Base-by-base conservation (phyloP, 176 grass and related monocot species). In the Hsuehochloa calcarea region DNA sequence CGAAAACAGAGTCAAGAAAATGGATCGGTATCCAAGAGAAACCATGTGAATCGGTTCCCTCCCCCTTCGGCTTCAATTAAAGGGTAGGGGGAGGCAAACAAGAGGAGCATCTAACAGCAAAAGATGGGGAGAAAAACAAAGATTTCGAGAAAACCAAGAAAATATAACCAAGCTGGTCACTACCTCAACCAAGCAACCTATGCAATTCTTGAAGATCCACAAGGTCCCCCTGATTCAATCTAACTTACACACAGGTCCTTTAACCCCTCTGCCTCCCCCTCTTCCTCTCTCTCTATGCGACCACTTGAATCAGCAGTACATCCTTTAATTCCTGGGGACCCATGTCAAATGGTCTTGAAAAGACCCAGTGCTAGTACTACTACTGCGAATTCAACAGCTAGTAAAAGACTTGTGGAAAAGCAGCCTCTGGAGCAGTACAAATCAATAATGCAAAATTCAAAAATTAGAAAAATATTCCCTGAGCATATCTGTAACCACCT, bases 321-420 rank as follows among this genome's bases (percentile, higher is more conserved):
- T 60, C 26, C 75, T 87, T 90, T 62, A 90, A 90, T 87, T 87
- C 80, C 68, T 80, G 85, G 85, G 76, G 89, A 84, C 85, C 89
- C 80, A 79, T 80, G 61, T 29, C 50, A 67, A 87, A 87, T 84
- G 75, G 85, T 77, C 81, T 69, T 87, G 89, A 90, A 79, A 87
- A 80, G 80, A 69, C 80, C 85, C 74, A 51, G 75, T 84, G 84
- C 62, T 83, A 66, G 84, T 90, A 87, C 84, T 14, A 88, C 74
- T 55, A 82, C 80, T 90, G 31, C 67, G 61, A 86, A 75, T 80
- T 83, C 84, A 90, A 83, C 68, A 90, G 89, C 85, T 74, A 90
- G 89, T 83, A 79, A 79, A 78, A 84, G 83, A 81, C 67, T 74
- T 3, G 89, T 80, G 74, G 74, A 87, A 90, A 87, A 90, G 80